Percentiles rank a stretch among this genome's conserved stretches.
These are phyloP conservation scores for Sergeia podlipaevii DNA, from an alignment of 208 protist genomes.

Conservation along the genomic window DNA sequence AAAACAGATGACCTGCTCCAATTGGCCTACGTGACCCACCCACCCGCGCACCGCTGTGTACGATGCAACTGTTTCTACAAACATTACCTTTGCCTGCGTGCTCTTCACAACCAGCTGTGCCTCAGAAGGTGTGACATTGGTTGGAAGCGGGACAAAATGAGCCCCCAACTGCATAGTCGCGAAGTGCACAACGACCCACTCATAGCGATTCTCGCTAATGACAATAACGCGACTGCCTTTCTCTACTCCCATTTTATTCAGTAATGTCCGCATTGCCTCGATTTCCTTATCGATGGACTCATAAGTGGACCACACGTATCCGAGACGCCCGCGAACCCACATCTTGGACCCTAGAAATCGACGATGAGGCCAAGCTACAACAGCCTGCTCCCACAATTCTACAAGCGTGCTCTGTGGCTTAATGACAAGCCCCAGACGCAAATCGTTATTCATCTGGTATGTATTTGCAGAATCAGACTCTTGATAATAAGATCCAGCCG, in stretches of 20 bases:
- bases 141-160: conserved; percentile 87
- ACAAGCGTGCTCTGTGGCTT: conserved; percentile 86
- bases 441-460: conserved; percentile 63
- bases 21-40: conserved; percentile 70
- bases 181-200: conserved; percentile 90
- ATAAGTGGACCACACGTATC: conserved; percentile 91
- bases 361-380: conserved; percentile 70
- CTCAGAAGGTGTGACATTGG: conserved; percentile 85
- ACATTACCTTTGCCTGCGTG: conserved; percentile 80
- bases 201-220: conserved; percentile 90
- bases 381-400: conserved; percentile 85
- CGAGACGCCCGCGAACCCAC: conserved; percentile 83
- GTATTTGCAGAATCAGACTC: conserved; percentile 68
- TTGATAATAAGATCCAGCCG: conserved; percentile 74
- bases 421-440: conserved; percentile 77
- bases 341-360: conserved; percentile 88
- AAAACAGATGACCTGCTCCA: conserved; percentile 87
- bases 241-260: conserved; percentile 78
- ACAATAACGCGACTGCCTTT: conserved; percentile 83
- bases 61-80: conserved; percentile 82
- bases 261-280: conserved; percentile 73
- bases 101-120: conserved; percentile 81
- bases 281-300: conserved; percentile 80
- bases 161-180: conserved; percentile 85
- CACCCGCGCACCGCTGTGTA: conserved; percentile 75